These are phyloP conservation scores for Vitis hybrid DNA, from an alignment of 177 flowering plant genomes.

Conservation along the genomic window DNA sequence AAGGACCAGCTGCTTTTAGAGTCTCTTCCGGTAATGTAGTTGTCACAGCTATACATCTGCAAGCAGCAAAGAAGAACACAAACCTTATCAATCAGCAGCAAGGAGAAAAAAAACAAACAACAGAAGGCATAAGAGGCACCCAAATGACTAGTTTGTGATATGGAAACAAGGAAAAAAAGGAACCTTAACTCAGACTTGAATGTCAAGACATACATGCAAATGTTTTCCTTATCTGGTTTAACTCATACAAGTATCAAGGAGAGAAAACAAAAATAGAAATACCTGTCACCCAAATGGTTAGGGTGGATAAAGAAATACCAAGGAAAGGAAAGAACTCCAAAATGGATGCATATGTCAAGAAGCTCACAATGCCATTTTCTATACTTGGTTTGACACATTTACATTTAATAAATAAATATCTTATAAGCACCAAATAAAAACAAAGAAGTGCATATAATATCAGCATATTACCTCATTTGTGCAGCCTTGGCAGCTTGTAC, in stretches of 20 bases:
- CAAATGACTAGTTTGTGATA: no score
- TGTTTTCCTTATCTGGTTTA: no score
- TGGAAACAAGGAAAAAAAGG: background rate
- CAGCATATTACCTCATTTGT: conserved; percentile 67
- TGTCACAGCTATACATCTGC: conserved; percentile 94
- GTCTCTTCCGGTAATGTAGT: conserved; percentile 77
- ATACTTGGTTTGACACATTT: background rate
- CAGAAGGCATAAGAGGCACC: no score
- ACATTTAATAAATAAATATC: background rate
- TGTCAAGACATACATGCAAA: background rate
- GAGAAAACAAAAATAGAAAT: no score
- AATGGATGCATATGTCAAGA: no score
- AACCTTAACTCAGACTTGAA: background rate
- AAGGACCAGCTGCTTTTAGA: conserved; percentile 67
- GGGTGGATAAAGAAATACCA: no score
- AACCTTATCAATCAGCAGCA: no score
- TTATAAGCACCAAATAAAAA: background rate
- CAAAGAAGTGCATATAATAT: conserved; percentile 6
- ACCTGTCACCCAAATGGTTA: no score
- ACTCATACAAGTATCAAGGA: no score
- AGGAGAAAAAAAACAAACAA: no score
- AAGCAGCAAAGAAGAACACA: conserved; percentile 18
- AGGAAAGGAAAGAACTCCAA: no score
- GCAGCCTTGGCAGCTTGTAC: conserved; percentile 98
- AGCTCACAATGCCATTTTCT: background rate